Base-by-base conservation (phyloP, 192 early-diverging fungal genomes). In the Linnemannia elongata region DNA sequence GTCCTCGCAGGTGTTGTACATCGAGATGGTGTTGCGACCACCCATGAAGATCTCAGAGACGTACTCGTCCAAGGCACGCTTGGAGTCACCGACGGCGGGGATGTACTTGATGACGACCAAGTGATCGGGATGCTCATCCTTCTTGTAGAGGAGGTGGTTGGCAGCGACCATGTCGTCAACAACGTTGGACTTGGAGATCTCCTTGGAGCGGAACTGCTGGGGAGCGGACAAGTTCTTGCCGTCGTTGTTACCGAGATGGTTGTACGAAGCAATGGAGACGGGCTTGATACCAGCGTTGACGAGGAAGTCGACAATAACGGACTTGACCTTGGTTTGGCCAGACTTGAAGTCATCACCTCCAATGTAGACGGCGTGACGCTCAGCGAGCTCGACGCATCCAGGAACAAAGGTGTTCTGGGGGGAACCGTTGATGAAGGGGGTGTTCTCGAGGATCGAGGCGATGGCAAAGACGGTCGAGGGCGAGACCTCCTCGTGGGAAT, bases 281-380 rank as follows among this genome's bases (percentile, higher is more conserved):
- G 98, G 98, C 94, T 99, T 99, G 95, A 99, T 97, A 81, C 98
- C 98, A 69, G 98, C 97, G 86, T 96, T 97, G 83, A 99, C 98
- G 75, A 99, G 91, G 90, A 99, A 99, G 89, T 99, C 98, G 57
- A 98, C 97, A 85, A 99, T 92, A 72, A 97, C 98, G 18, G 97
- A 98, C 94, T 99, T 99, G 93, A 99, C 92, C 94, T 99, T 99
- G 86, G 98, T 99, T 89, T 99, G 98, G 54, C 98, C 98, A 82
- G 96, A 97, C 94, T 99, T 99, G 96, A 99, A 99, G 92, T 99
- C 98, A 88, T 99, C 98, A 87, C 98, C 98, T 80, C 97, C 98
- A 84, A 99, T 96, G 89, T 97, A 97, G 72, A 96, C 94, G 80
- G 91, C 91, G 84, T 99, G 89, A 73, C 94, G 95, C 88, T 97